Evolutionary conservation across 2,329 filamentous ascomycete genomes (phyloP).

Genomic region (Phialocephala subalpina): DNA sequence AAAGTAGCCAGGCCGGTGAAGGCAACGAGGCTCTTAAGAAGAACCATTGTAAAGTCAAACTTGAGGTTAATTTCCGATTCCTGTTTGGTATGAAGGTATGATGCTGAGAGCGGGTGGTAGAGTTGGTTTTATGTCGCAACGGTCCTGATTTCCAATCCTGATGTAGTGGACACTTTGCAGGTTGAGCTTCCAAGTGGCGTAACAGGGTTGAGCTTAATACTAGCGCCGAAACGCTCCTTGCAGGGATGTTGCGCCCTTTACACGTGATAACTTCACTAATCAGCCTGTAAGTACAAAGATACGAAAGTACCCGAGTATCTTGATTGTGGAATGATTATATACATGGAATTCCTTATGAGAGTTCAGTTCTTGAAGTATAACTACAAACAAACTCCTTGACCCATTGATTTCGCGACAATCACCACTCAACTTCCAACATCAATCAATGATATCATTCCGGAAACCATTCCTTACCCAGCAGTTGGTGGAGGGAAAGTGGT

Average conservation of each 20-base stretch:
- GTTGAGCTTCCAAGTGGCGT: slow-evolving; percentile 12
- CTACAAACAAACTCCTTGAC: neutral
- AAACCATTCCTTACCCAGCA: neutral
- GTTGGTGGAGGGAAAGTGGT: slow-evolving; percentile 25
- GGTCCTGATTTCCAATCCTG: slow-evolving; percentile 30
- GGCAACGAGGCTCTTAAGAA: slow-evolving; percentile 68
- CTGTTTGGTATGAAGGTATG: slow-evolving; percentile 1
- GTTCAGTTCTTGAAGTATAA: neutral
- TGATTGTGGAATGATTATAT: neutral
- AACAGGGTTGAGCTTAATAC: slow-evolving; percentile 17
- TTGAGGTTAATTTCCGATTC: neutral
- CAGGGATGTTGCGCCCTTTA: neutral
- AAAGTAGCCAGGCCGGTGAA: slow-evolving; percentile 56
- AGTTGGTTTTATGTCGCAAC: slow-evolving; percentile 13
- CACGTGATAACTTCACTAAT: slow-evolving; percentile 1
- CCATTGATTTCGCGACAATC: neutral
- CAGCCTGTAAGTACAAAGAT: slow-evolving; percentile 16
- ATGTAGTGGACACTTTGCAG: slow-evolving; percentile 29
- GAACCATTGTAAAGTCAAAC: slow-evolving; percentile 41
- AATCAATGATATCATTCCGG: neutral
- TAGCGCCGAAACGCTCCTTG: neutral
- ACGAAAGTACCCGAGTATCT: neutral
- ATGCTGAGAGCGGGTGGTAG: neutral
- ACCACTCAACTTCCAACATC: neutral
- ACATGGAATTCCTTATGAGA: neutral